A percentile compares a stretch with the other conserved stretches of the same genome.
Conservation (phyloP, 2,329 filamentous ascomycete genomes). For the Colletotrichum lindemuthianum region DNA sequence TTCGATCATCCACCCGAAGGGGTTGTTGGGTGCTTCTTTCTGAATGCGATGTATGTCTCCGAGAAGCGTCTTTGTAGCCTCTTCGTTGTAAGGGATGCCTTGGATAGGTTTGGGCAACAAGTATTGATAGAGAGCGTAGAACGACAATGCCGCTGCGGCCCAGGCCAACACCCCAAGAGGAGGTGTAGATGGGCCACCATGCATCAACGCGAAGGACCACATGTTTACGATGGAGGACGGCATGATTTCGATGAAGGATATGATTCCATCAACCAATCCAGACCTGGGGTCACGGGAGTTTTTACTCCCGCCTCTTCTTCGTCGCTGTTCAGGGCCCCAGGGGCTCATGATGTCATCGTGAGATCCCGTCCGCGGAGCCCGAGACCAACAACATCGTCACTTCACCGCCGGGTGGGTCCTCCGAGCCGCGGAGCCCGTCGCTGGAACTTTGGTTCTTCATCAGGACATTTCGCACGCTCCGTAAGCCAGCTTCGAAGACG, state of each 20-base stretch:
- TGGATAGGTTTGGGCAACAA: slow-evolving; percentile 15
- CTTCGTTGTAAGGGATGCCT: slow-evolving; percentile 10
- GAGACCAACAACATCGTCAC: background rate
- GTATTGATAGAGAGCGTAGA: slow-evolving; percentile 6
- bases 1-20: background rate
- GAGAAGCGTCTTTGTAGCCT: background rate
- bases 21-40: background rate
- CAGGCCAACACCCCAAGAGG: background rate
- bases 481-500: too few relatives aligned
- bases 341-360: too few relatives aligned
- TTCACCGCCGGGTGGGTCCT: background rate
- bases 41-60: slow-evolving; percentile 4
- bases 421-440: background rate
- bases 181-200: too few relatives aligned
- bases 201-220: too few relatives aligned
- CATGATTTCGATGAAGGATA: too few relatives aligned
- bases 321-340: too few relatives aligned
- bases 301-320: too few relatives aligned
- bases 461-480: too few relatives aligned
- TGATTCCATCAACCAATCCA: too few relatives aligned
- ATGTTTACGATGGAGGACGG: too few relatives aligned
- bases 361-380: background rate
- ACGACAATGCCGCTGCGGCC: background rate
- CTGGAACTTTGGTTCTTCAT: too few relatives aligned
- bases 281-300: too few relatives aligned